phyloP scores from a whole-genome alignment of 2,329 filamentous ascomycete genomes.

The Ramularia endophylla region DNA sequence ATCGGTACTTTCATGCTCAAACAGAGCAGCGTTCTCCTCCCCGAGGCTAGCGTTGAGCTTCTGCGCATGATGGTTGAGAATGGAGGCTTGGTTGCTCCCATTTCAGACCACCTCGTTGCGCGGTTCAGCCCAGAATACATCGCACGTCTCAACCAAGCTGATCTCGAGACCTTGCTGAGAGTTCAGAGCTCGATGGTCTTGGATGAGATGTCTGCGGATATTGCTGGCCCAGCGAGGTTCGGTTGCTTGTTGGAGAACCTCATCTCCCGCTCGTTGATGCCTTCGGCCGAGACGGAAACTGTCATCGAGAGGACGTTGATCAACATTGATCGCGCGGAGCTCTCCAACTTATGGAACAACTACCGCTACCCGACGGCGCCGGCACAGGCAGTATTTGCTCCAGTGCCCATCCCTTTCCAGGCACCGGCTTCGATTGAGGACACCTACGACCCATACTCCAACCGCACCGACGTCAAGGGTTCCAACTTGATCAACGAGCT shows the following conservation, averaged over 20 bases:
- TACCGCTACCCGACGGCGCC: conserved; percentile 46
- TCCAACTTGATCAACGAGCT: conserved; percentile 87
- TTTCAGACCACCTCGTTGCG: conserved; percentile 56
- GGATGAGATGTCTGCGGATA: conserved; percentile 43
- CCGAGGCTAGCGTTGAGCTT: conserved; percentile 53
- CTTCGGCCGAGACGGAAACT: conserved; percentile 51
- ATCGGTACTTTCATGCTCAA: conserved; percentile 54
- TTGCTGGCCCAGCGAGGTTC: conserved; percentile 55
- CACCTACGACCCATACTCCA: conserved; percentile 82
- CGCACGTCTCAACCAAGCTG: conserved; percentile 47
- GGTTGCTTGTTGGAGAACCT: conserved; percentile 56
- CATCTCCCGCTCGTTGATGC: conserved; percentile 46
- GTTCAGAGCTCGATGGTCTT: conserved; percentile 51
- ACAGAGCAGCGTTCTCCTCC: conserved; percentile 45
- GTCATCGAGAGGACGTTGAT: conserved; percentile 54
- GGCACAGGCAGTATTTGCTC: conserved; percentile 43
- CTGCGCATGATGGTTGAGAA: conserved; percentile 62
- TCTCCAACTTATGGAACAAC: conserved; percentile 52
- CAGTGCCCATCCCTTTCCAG: conserved; percentile 38
- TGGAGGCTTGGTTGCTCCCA: conserved; percentile 53
- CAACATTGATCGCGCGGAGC: conserved; percentile 46
- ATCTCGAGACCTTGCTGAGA: conserved; percentile 55
- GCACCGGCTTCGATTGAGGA: conserved; percentile 63
- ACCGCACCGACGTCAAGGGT: conserved; percentile 87
- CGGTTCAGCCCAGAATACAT: conserved; percentile 56